Evolutionary conservation across 1,284 basidiomycete species (phyloP).

Genomic region (Sphaerobolus stellatus): DNA sequence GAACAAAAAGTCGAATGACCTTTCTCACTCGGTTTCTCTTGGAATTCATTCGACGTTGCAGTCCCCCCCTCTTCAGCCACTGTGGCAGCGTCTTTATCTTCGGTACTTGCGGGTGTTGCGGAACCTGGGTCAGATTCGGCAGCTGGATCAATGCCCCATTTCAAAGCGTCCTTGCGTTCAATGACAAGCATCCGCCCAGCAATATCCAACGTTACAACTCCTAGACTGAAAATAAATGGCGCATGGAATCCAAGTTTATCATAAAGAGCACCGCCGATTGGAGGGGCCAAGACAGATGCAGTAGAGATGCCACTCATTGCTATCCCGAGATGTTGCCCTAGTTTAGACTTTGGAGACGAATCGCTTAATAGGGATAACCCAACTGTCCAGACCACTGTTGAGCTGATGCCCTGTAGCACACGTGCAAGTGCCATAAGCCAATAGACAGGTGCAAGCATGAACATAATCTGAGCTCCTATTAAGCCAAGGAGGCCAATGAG

Average conservation of each 20-base stretch:
- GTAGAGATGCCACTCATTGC: conserved; percentile 69
- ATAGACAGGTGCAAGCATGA: conserved; percentile 75
- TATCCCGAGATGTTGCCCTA: conserved; percentile 70
- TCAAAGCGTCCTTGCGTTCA: conserved; percentile 57
- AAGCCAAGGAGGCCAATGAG: conserved; percentile 57
- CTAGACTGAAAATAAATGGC: conserved; percentile 72
- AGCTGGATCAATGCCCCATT: conserved; percentile 52
- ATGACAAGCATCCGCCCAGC: conserved; percentile 61
- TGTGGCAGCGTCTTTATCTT: background rate
- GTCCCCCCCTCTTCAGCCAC: conserved; percentile 17
- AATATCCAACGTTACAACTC: conserved; percentile 59
- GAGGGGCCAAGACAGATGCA: conserved; percentile 60
- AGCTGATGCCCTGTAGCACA: conserved; percentile 69
- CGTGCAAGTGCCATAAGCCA: conserved; percentile 73
- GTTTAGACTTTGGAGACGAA: conserved; percentile 53
- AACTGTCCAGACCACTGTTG: conserved; percentile 75
- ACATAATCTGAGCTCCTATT: conserved; percentile 61
- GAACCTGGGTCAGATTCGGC: conserved; percentile 4
- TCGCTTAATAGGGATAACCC: conserved; percentile 75
- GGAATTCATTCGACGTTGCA: background rate
- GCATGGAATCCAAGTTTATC: conserved; percentile 66
- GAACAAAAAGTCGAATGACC: background rate
- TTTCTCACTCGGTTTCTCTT: background rate
- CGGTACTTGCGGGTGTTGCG: background rate
- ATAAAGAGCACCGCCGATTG: conserved; percentile 70